Evolutionary conservation across 495 filamentous ascomycete species (phyloP).

Genomic region (Hypoxylon crocopeplum): DNA sequence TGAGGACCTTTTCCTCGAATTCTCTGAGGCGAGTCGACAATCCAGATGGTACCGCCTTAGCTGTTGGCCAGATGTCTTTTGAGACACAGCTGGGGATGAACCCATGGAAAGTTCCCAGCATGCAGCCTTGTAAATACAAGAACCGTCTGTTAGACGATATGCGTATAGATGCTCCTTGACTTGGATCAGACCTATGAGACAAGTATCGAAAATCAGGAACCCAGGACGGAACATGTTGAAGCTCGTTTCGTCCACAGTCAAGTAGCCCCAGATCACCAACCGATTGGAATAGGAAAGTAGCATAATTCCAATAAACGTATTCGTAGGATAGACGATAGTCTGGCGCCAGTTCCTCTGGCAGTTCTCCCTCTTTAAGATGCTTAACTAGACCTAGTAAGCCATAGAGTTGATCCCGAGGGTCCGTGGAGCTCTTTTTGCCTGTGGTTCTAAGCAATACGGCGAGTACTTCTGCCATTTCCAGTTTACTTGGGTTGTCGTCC

Average conservation of each 20-base stretch:
- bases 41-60: slow-evolving; percentile 1
- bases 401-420: slow-evolving; percentile 26
- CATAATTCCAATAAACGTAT: slow-evolving; percentile 19
- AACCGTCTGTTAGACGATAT: slow-evolving; percentile 14
- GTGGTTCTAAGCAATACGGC: background rate
- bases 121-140: slow-evolving; percentile 11
- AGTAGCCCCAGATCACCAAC: slow-evolving; percentile 7
- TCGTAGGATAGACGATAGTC: slow-evolving; percentile 10
- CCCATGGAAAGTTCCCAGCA: slow-evolving; percentile 9
- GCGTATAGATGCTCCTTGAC: background rate
- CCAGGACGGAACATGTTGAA: slow-evolving; percentile 25
- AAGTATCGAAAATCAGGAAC: slow-evolving; percentile 25
- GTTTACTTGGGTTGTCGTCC: background rate
- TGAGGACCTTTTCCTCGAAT: slow-evolving; percentile 20
- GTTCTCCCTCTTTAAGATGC: background rate
- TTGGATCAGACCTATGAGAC: background rate
- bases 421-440: background rate
- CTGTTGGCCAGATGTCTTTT: background rate
- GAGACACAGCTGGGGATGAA: background rate
- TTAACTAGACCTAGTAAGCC: slow-evolving; percentile 19
- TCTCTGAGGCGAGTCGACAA: background rate
- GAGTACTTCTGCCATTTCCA: slow-evolving; percentile 2
- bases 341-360: slow-evolving; percentile 16
- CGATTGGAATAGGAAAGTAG: slow-evolving; percentile 17
- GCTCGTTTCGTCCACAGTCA: background rate